Evolutionary conservation across 768 basidiomycete genomes (phyloP).

Genomic region (Mycena pura): DNA sequence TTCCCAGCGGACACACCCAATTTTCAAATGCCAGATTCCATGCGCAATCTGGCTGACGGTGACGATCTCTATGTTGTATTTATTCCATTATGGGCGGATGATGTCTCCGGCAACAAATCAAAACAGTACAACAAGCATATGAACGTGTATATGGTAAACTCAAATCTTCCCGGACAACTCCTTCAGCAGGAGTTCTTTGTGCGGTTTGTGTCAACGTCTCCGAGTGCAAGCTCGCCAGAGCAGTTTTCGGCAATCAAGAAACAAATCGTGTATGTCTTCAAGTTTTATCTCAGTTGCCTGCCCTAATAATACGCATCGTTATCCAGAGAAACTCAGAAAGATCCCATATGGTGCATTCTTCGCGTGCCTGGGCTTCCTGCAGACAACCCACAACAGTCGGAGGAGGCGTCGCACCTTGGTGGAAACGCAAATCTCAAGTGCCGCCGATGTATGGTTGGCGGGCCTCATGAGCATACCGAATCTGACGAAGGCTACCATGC

Average conservation of each 20-base stretch:
- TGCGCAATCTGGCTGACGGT: too few species aligned
- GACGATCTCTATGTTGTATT: too few species aligned
- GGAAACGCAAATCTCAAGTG: slow-evolving; percentile 31
- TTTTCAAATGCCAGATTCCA: slow-evolving; percentile 28
- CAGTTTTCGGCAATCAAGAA: slow-evolving; percentile 36
- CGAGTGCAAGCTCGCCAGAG: slow-evolving; percentile 34
- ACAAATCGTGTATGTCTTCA: slow-evolving; percentile 17
- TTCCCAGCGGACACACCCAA: slow-evolving; percentile 17
- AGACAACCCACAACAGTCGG: slow-evolving; percentile 42
- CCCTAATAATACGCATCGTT: neutral
- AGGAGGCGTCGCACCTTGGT: slow-evolving; percentile 34
- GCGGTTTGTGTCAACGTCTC: slow-evolving; percentile 40
- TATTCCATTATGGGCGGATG: too few species aligned
- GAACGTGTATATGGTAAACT: slow-evolving; percentile 39
- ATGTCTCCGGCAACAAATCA: too few species aligned
- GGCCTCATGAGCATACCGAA: slow-evolving; percentile 25
- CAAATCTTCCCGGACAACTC: slow-evolving; percentile 32
- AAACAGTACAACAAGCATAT: slow-evolving; percentile 45
- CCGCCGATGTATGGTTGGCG: slow-evolving; percentile 31
- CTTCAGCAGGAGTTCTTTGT: slow-evolving; percentile 39
- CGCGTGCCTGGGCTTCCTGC: slow-evolving; percentile 35
- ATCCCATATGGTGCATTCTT: neutral
- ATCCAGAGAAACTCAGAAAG: neutral
- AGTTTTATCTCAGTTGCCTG: neutral
- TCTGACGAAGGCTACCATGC: slow-evolving; percentile 8